These are phyloP conservation scores for Lepiota brunneoincarnata DNA, from an alignment of 768 basidiomycete species.

Conservation along the genomic window DNA sequence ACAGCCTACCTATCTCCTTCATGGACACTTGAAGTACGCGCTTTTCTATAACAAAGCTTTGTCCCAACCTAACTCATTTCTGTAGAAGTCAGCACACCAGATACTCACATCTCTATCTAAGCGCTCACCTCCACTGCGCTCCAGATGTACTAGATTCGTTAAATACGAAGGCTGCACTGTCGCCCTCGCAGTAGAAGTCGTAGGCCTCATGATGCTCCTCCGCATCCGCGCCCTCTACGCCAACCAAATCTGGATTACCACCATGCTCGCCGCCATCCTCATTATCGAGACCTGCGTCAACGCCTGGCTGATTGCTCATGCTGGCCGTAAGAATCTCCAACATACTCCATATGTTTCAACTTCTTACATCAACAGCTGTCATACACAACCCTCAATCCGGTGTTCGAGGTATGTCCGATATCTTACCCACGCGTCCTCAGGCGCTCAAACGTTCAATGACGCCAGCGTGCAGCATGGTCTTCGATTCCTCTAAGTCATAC, in stretches of 20 bases:
- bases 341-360: neutral
- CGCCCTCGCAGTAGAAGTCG: slow-evolving; percentile 5
- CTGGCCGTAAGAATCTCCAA: slow-evolving; percentile 37
- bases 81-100: slow-evolving; percentile 10
- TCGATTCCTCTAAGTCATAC: slow-evolving; percentile 23
- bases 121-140: neutral
- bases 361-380: slow-evolving; percentile 29
- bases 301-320: slow-evolving; percentile 51
- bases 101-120: neutral
- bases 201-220: slow-evolving; percentile 55
- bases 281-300: slow-evolving; percentile 45
- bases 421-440: neutral
- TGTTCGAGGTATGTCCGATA: slow-evolving; percentile 26
- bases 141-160: slow-evolving; percentile 44
- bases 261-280: slow-evolving; percentile 33
- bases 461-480: slow-evolving; percentile 42
- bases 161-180: slow-evolving; percentile 51
- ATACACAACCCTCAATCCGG: slow-evolving; percentile 36
- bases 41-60: neutral
- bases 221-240: slow-evolving; percentile 44
- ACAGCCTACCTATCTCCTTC: slow-evolving; percentile 40
- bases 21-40: slow-evolving; percentile 36
- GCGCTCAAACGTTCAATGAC: neutral
- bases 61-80: neutral
- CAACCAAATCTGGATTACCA: slow-evolving; percentile 27